These are phyloP conservation scores for Eutrema japonicum DNA, from an alignment of 345 rosid species.

Conservation along the genomic window DNA sequence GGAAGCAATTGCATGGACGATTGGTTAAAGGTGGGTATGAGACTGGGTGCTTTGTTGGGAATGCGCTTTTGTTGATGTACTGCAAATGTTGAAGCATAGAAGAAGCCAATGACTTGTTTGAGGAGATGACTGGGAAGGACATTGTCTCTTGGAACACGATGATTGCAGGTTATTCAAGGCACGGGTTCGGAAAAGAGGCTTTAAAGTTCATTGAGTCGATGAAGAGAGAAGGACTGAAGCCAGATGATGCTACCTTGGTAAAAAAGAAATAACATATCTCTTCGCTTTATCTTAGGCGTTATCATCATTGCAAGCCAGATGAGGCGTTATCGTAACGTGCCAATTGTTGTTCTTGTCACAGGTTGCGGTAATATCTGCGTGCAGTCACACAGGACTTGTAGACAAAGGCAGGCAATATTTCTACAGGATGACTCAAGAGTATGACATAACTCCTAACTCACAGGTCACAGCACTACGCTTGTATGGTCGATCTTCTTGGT, in stretches of 20 bases:
- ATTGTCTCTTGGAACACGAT: conserved; percentile 73
- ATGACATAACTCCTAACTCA: conserved; percentile 59
- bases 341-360: conserved; percentile 35
- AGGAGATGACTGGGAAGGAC: conserved; percentile 64
- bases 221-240: conserved; percentile 58
- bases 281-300: not conserved
- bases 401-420: conserved; percentile 61
- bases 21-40: conserved; percentile 68
- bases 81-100: conserved; percentile 75
- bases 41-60: conserved; percentile 66
- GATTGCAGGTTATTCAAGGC: conserved; percentile 71
- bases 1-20: conserved; percentile 68
- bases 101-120: conserved; percentile 59
- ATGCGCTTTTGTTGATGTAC: conserved; percentile 72
- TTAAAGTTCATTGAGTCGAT: conserved; percentile 59
- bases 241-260: conserved; percentile 68
- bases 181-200: conserved; percentile 66
- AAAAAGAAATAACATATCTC: not conserved
- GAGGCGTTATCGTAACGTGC: not conserved
- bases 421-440: conserved; percentile 56
- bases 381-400: conserved; percentile 70
- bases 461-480: conserved; percentile 69
- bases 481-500: conserved; percentile 80
- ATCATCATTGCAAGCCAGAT: too few relatives aligned
- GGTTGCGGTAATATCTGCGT: conserved; percentile 72